Evolutionary conservation across 768 basidiomycete species (phyloP).

Genomic region (Suillus ampliporus): DNA sequence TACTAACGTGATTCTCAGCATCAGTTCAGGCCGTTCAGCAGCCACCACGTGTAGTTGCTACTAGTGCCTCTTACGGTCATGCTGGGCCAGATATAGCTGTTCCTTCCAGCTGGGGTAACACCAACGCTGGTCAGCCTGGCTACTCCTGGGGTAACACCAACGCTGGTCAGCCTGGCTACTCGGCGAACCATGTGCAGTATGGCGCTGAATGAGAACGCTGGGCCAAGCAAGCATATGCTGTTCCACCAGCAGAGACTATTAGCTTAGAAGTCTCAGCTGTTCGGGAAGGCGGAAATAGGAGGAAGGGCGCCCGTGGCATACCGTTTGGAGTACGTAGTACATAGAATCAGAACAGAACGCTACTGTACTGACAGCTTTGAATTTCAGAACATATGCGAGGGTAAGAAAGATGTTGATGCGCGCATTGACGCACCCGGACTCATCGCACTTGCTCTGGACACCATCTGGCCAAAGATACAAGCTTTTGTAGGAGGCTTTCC

Average conservation of each 20-base stretch:
- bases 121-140: too few species aligned
- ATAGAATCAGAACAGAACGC: neutral
- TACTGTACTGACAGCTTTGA: neutral
- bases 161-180: conserved; percentile 10
- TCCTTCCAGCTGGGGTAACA: neutral
- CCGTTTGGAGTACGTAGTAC: neutral
- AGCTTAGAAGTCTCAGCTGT: neutral
- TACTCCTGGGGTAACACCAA: too few species aligned
- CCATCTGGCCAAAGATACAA: neutral
- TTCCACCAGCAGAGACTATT: conserved; percentile 2
- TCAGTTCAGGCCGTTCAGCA: too few species aligned
- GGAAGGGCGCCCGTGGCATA: neutral
- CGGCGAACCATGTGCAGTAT: conserved; percentile 11
- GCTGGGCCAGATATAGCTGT: neutral
- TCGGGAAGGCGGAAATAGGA: conserved; percentile 1
- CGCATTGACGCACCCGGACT: conserved; percentile 7
- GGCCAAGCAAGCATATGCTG: conserved; percentile 2
- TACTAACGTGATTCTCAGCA: neutral
- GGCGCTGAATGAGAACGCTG: neutral
- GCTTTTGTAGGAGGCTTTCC: neutral
- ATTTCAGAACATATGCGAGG: conserved; percentile 14
- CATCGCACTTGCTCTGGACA: neutral
- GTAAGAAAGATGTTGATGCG: conserved; percentile 9
- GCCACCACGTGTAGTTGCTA: neutral
- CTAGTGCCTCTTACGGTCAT: too few species aligned